Base-by-base conservation (phyloP, 495 filamentous ascomycete species). In the Chaetomium cochliodes region DNA sequence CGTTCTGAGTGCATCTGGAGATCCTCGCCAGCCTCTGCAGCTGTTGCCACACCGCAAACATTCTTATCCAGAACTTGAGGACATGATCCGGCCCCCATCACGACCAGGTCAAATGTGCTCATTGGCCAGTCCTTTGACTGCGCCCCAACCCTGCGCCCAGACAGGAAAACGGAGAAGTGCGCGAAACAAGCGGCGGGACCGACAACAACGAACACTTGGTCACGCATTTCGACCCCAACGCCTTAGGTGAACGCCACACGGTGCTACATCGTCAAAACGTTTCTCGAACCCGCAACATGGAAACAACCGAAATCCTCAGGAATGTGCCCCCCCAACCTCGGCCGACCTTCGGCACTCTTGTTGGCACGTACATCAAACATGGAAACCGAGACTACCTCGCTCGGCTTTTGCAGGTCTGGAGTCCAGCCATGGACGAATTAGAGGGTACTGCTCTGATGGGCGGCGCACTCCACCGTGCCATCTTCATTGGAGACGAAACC, bases 331-430 rank as follows among this genome's bases (percentile, higher is more conserved):
- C 41, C 41, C 9, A 44, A 44, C 41, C 41, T 44, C 41, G 41
- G 41, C 41, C 41, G 41, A 44, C 41, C 41, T 44, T 44, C 41
- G 41, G 41, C 9, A 44, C 9, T 44, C 41, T 44, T 44, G 41
- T 44, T 44, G 16, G 16, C 9, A 44, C 41, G 41, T 37, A 37
- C 11, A 11, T 37, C 33, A 37, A 13, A 37, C 4, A 60, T 51
- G 44, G 58, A 50, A 60, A 60, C 58, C 44, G 46, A 50, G 58
- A 60, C 12, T 49, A 16, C 28, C 26, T 60, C 3, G 46, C 58
- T 18, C 44, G 13, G 9, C 58, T 60, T 9, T 16, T 50, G 2
- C 44, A 16, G 7, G 37, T 60, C 41, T 50, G 44, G 58, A 60
- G n/a, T n/a, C 58, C 44, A 2, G 58, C 23, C 3, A 51, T 50